Evolutionary conservation across 1,139 yeast species (phyloP).

Genomic region (Taiozyma sp.): DNA sequence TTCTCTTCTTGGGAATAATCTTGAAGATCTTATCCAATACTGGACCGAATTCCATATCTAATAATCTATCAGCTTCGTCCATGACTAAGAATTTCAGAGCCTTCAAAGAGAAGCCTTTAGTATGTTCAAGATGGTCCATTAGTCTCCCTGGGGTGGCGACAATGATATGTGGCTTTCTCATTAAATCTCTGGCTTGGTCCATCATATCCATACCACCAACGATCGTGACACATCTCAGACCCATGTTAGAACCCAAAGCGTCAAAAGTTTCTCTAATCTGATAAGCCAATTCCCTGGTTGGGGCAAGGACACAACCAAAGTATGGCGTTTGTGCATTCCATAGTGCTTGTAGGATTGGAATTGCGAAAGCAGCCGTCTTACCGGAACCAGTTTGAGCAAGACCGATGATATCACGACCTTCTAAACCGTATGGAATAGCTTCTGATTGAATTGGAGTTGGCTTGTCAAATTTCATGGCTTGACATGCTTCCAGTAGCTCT

Average conservation of each 20-base stretch:
- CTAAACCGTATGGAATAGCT: conserved; percentile 86
- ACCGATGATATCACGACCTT: conserved; percentile 80
- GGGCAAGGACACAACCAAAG: conserved; percentile 87
- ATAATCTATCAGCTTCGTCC: conserved; percentile 95
- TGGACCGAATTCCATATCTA: conserved; percentile 97
- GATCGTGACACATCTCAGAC: conserved; percentile 76
- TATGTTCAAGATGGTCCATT: conserved; percentile 91
- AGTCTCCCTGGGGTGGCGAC: conserved; percentile 98
- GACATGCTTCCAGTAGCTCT: conserved; percentile 76
- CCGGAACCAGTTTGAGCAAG: conserved; percentile 85
- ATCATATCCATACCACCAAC: conserved; percentile 99
- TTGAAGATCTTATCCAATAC: conserved; percentile 82
- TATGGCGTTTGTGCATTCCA: conserved; percentile 88
- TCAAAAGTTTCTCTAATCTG: conserved; percentile 95
- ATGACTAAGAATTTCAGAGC: conserved; percentile 79
- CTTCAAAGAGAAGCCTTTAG: conserved; percentile 84
- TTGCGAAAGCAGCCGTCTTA: conserved; percentile 82
- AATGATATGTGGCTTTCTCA: conserved; percentile 89
- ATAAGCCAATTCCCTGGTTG: conserved; percentile 95
- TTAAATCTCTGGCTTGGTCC: conserved; percentile 92
- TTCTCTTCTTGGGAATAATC: conserved; percentile 79
- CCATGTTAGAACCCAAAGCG: conserved; percentile 88
- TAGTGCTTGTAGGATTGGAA: conserved; percentile 84
- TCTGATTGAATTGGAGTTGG: conserved; percentile 93
- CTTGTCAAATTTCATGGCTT: conserved; percentile 52